These are phyloP conservation scores for Solanum chmielewskii DNA, from an alignment of 257 asterid species.

Conservation along the genomic window DNA sequence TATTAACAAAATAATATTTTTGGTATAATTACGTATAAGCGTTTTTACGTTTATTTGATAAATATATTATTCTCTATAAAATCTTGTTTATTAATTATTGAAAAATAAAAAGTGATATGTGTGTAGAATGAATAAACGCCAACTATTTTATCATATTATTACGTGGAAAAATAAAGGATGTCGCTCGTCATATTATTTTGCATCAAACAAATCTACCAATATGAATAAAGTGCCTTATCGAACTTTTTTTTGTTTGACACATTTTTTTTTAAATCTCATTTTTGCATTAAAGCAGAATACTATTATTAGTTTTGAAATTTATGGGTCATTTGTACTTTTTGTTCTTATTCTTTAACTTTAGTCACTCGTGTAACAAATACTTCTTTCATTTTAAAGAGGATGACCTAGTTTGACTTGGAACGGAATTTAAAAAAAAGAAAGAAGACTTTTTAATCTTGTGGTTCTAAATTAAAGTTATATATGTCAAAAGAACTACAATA, in stretches of 20 bases:
- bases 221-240: neutral
- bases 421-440: no score
- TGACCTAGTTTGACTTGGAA: no score
- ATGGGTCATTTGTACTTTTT: neutral
- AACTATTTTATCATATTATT: no score
- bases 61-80: neutral
- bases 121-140: neutral
- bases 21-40: neutral
- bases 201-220: neutral
- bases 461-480: no score
- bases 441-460: no score
- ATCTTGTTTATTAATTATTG: neutral
- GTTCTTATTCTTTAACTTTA: no score
- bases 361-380: no score
- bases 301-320: neutral
- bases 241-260: no score
- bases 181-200: no score
- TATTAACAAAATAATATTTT: neutral
- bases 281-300: neutral
- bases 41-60: neutral
- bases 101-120: neutral
- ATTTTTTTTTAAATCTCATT: neutral
- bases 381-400: accelerated
- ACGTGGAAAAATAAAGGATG: neutral
- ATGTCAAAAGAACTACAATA: no score